phyloP scores from a whole-genome alignment of 2,329 filamentous ascomycete genomes.

The Davidsoniella eucalypti region DNA sequence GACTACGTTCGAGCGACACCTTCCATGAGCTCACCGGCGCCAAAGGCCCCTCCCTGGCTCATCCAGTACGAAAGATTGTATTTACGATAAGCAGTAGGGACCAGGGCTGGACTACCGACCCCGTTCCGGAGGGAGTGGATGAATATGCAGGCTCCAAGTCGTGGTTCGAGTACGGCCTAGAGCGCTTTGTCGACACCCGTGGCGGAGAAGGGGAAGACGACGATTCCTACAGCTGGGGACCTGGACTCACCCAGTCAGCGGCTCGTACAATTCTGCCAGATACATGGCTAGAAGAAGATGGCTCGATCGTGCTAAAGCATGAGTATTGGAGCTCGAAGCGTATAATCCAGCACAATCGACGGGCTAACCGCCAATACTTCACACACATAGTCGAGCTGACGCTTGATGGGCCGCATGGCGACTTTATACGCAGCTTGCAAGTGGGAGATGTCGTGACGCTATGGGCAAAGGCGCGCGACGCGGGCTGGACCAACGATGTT shows the following conservation, averaged over 20 bases:
- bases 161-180: conserved; percentile 48
- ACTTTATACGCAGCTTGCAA: conserved; percentile 37
- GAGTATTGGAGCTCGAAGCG: conserved; percentile 21
- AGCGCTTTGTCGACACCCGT: conserved; percentile 30
- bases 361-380: conserved; percentile 20
- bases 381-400: conserved; percentile 33
- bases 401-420: conserved; percentile 25
- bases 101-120: conserved; percentile 36
- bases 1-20: background rate
- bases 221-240: background rate
- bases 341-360: conserved; percentile 32
- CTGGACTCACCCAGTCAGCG: conserved; percentile 19
- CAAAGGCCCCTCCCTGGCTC: conserved; percentile 23
- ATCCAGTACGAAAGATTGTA: conserved; percentile 42
- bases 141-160: conserved; percentile 28
- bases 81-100: conserved; percentile 41
- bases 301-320: conserved; percentile 22
- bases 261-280: conserved; percentile 24
- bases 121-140: background rate
- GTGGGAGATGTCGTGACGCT: conserved; percentile 45
- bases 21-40: background rate
- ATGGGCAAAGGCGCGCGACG: conserved; percentile 43
- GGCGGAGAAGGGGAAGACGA: background rate
- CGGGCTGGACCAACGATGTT: conserved; percentile 35
- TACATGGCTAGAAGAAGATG: conserved; percentile 13